Evolutionary conservation across 495 filamentous ascomycete genomes (phyloP).

Genomic region (Hypomontagnella submonticulosa): DNA sequence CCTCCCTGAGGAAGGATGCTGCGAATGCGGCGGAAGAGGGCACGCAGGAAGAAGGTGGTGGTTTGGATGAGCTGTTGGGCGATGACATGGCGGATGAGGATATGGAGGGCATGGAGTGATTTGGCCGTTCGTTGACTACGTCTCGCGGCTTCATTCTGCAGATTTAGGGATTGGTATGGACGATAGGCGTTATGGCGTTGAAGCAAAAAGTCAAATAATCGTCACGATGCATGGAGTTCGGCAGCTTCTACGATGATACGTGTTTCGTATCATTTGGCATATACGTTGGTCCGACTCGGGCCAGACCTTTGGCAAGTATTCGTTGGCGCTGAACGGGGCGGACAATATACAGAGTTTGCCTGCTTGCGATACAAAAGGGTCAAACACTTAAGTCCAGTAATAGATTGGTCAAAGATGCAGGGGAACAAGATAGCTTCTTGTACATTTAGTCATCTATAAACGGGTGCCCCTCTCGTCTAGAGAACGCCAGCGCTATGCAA

Average conservation of each 20-base stretch:
- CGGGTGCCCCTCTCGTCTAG: constrained; percentile 15
- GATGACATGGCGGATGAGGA: constrained; percentile 58
- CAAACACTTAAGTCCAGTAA: not conserved
- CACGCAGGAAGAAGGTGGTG: constrained; percentile 64
- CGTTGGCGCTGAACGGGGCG: too few species aligned
- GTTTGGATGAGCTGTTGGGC: constrained; percentile 61
- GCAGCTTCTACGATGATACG: not conserved
- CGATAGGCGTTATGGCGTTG: constrained; percentile 13
- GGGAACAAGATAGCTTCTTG: constrained; percentile 13
- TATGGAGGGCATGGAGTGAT: constrained; percentile 46
- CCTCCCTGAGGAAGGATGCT: constrained; percentile 13
- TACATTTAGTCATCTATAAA: constrained; percentile 37
- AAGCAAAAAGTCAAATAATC: not conserved
- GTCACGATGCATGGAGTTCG: not conserved
- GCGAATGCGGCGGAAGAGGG: constrained; percentile 45
- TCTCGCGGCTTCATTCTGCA: not conserved
- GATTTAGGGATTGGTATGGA: not conserved
- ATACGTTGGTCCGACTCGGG: too few species aligned
- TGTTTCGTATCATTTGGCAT: not conserved
- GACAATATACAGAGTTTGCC: not conserved
- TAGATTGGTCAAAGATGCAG: constrained; percentile 3
- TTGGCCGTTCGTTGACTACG: not conserved
- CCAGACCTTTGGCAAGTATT: too few species aligned
- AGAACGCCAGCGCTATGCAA: constrained; percentile 41
- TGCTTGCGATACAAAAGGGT: not conserved